Evolutionary conservation across 805 yeast genomes (phyloP).

Genomic region (Lipomyces yamadae): DNA sequence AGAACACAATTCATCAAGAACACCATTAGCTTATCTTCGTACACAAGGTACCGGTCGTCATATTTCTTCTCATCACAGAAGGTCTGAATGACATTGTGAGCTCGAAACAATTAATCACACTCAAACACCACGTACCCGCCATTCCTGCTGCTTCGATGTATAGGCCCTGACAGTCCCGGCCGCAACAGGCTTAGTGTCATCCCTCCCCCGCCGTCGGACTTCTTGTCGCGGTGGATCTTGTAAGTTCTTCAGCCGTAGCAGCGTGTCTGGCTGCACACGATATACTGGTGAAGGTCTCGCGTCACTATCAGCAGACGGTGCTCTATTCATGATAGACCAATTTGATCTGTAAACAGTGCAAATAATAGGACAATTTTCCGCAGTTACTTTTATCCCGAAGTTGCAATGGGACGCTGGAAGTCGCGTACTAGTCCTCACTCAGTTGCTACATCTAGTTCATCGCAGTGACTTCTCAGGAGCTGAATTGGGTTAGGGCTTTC

Average conservation of each 20-base stretch:
- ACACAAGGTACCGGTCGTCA: slow-evolving; percentile 19
- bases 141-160: slow-evolving; percentile 19
- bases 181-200: slow-evolving; percentile 17
- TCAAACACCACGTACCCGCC: slow-evolving; percentile 12
- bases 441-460: too few species aligned
- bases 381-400: background rate
- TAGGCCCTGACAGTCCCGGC: slow-evolving; percentile 21
- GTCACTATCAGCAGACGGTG: background rate
- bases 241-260: slow-evolving; percentile 1
- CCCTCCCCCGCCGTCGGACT: slow-evolving; percentile 9
- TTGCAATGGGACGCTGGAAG: too few species aligned
- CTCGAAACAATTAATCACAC: background rate
- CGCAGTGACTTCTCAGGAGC: too few species aligned
- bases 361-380: background rate
- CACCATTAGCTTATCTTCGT: slow-evolving; percentile 11
- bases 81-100: background rate
- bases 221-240: slow-evolving; percentile 7
- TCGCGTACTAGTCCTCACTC: too few species aligned
- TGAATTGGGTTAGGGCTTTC: too few species aligned
- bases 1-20: slow-evolving; percentile 15
- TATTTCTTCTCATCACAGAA: slow-evolving; percentile 15
- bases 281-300: background rate
- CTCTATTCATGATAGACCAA: background rate
- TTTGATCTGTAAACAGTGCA: background rate
- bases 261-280: background rate